Conservation (phyloP, 2,329 filamentous ascomycete genomes). For the Claviceps sp. region DNA sequence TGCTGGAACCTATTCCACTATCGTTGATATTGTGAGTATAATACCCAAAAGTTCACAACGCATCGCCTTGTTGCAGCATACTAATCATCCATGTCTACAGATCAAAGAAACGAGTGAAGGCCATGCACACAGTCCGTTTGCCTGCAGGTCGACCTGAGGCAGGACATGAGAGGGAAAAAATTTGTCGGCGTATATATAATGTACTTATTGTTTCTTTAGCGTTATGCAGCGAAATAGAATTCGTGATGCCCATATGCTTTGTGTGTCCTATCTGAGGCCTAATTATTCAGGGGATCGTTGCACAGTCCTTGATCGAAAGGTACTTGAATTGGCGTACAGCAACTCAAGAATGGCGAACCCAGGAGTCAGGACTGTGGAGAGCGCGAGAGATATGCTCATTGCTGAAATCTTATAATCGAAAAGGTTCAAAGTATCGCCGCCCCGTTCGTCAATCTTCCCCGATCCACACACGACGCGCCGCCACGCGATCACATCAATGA, state of each 20-base stretch:
- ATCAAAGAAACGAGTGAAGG: slow-evolving; percentile 11
- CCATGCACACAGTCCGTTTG: slow-evolving; percentile 9
- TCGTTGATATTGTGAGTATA: slow-evolving; percentile 15
- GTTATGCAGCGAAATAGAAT: neutral
- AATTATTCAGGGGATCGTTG: neutral
- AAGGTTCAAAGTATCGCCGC: neutral
- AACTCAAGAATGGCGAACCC: no score
- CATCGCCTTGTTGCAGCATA: neutral
- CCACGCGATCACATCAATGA: neutral
- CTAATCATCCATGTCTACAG: slow-evolving; percentile 3
- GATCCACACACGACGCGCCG: neutral
- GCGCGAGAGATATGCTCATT: no score
- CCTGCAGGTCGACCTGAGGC: slow-evolving; percentile 7
- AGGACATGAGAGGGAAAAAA: neutral
- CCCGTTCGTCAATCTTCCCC: neutral
- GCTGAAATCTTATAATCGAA: neutral
- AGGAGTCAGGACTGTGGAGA: no score
- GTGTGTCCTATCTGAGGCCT: neutral
- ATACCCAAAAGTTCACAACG: neutral
- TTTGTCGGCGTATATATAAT: neutral
- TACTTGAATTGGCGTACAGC: no score
- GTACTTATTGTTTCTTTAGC: neutral
- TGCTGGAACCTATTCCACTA: slow-evolving; percentile 14
- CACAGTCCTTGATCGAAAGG: neutral
- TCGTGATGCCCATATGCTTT: neutral